Base-by-base conservation (phyloP, 2,329 filamentous ascomycete genomes). In the Blastomyces percursus region DNA sequence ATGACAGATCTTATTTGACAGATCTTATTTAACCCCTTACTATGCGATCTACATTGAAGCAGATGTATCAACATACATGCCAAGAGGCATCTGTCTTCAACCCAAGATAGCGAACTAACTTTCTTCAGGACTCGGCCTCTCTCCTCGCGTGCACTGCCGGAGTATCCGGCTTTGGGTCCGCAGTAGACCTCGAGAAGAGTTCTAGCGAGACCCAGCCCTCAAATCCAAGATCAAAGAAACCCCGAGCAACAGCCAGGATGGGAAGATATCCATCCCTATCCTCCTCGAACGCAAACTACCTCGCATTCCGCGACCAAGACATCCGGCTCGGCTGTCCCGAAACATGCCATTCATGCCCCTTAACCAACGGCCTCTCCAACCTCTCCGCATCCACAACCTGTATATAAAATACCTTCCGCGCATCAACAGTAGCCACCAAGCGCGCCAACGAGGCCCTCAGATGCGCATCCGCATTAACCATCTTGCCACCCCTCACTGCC, bases 301-400 rank as follows among this genome's bases (percentile, higher is more conserved):
- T 78, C 35, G 86, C 89, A 71, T 91, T 91, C 21, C 89, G 77
- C 46, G 84, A 89, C 89, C 89, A 93, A 69, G 82, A 89, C 89
- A 93, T 92, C 3, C 86, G 76, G 1, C 82, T 70, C 19, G 81
- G 81, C 72, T 88, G 86, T 4, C 78, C 79, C 0, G 79, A 72
- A 9, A 82, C 76, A 74, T 87, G 82, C 68, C 83, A 87, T 6
- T 77, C 71, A 70, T 90, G 86, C 1, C 78, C 80, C 24, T 78
- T 70, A 2, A 80, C 68, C 9, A 92, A 73, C 0, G 88, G 88
- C 12, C 75, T 68, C 0, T 73, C 69, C 3, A 91, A 78, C 3
- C 81, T 78, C 71, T 90, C 87, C 0, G 84, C 89, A 69, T 93
- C 89, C 5, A 89, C 88, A 8, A 92, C 80, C 70, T 93, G 90